Evolutionary conservation across 2,329 filamentous ascomycete genomes (phyloP).

Genomic region (Malbranchea zuffiana): DNA sequence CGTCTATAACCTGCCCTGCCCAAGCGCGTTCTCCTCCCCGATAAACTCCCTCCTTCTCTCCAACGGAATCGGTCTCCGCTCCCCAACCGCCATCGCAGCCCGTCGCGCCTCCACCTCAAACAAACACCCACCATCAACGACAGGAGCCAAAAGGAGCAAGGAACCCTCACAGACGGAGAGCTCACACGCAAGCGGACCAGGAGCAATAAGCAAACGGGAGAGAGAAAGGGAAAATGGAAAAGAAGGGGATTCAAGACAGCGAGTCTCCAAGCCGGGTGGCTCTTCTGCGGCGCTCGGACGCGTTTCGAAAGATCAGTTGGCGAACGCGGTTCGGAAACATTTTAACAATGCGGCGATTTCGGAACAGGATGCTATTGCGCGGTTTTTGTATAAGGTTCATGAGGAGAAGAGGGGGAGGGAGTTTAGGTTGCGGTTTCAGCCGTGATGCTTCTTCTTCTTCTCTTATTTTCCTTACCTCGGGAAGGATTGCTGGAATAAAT

Average conservation of each 20-base stretch:
- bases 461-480: neutral
- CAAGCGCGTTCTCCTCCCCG: conserved; percentile 33
- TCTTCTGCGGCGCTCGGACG: conserved; percentile 26
- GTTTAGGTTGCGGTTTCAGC: conserved; percentile 34
- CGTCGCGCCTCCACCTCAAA: conserved; percentile 20
- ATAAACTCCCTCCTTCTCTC: conserved; percentile 40
- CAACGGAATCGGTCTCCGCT: conserved; percentile 34
- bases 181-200: neutral
- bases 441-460: conserved; percentile 18
- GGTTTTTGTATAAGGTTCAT: conserved; percentile 40
- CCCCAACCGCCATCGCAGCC: conserved; percentile 35
- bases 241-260: no score
- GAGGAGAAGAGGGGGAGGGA: conserved; percentile 33
- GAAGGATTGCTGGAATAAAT: neutral
- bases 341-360: conserved; percentile 38
- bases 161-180: neutral
- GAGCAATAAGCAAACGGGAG: no score
- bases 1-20: conserved; percentile 36
- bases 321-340: conserved; percentile 36
- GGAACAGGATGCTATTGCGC: conserved; percentile 39
- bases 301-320: conserved; percentile 34
- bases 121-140: neutral
- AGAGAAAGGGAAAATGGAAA: no score
- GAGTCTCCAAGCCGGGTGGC: no score
- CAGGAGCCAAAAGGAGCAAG: conserved; percentile 4